Evolutionary conservation across 2,329 filamentous ascomycete species (phyloP).

Genomic region (Aotearoamyces nothofagi): DNA sequence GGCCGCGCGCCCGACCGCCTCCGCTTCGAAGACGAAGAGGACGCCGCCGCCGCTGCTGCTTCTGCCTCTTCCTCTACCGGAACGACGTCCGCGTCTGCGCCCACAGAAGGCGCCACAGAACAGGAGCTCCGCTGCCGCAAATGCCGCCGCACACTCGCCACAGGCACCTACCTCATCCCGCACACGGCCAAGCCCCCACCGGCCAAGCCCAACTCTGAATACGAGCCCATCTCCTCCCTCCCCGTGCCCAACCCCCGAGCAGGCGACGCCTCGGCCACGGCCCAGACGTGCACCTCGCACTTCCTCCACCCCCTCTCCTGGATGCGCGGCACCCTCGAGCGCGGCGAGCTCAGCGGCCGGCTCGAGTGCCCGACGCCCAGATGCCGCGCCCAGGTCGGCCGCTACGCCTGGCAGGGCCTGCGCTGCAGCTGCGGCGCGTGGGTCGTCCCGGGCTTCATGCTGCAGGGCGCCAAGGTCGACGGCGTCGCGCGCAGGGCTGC

Average conservation of each 20-base stretch:
- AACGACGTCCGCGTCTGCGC: conserved; percentile 1
- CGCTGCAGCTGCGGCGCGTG: conserved; percentile 82
- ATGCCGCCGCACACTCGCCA: conserved; percentile 55
- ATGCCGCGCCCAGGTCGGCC: conserved; percentile 72
- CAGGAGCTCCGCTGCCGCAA: conserved; percentile 74
- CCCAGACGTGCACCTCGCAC: conserved; percentile 57
- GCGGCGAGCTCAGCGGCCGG: conserved; percentile 69
- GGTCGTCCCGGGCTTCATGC: conserved; percentile 80
- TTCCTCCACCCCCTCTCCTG: conserved; percentile 88
- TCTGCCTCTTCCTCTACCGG: neutral
- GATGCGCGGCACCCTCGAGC: conserved; percentile 78
- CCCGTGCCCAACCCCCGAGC: conserved; percentile 7
- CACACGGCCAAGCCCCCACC: conserved; percentile 27
- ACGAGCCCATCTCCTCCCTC: conserved; percentile 11
- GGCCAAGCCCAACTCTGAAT: no score
- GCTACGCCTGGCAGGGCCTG: conserved; percentile 94
- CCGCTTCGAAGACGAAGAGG: conserved; percentile 64
- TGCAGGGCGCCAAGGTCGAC: conserved; percentile 73
- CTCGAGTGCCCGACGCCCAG: conserved; percentile 66
- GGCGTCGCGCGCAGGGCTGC: neutral
- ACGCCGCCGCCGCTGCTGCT: neutral
- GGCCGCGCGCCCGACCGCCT: conserved; percentile 70
- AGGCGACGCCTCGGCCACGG: conserved; percentile 10
- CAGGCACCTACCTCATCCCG: conserved; percentile 40
- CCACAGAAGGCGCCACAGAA: conserved; percentile 14